These are phyloP conservation scores for Schizosaccharomyces octosporus DNA, from an alignment of 805 yeast species.

Conservation along the genomic window DNA sequence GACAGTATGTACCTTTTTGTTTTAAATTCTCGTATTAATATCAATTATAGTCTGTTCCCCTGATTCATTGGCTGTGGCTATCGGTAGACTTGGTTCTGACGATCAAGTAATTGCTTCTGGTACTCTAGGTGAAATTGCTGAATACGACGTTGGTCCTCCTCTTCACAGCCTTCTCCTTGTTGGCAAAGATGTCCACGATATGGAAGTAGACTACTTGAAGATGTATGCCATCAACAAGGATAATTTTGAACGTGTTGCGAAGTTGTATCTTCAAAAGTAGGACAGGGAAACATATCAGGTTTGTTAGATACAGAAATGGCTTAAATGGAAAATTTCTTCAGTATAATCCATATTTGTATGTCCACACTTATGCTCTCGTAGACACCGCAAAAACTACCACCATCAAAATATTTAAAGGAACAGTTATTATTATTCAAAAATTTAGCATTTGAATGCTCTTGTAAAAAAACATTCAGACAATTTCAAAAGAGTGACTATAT, in stretches of 20 bases:
- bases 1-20: slow-evolving; percentile 19
- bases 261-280: not conserved
- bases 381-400: too few relatives aligned
- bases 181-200: slow-evolving; percentile 80
- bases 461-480: too few relatives aligned
- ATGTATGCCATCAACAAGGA: slow-evolving; percentile 46
- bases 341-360: too few relatives aligned
- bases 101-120: slow-evolving; percentile 64
- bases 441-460: too few relatives aligned
- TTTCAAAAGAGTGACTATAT: too few relatives aligned
- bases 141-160: slow-evolving; percentile 83
- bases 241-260: slow-evolving; percentile 16
- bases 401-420: too few relatives aligned
- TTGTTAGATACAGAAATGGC: too few relatives aligned
- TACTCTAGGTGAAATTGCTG: slow-evolving; percentile 48
- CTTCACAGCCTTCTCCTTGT: slow-evolving; percentile 72
- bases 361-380: too few relatives aligned
- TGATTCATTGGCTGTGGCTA: slow-evolving; percentile 79
- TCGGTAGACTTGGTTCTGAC: slow-evolving; percentile 77
- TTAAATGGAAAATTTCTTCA: too few relatives aligned
- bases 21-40: not conserved
- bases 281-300: not conserved
- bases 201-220: slow-evolving; percentile 63
- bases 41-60: slow-evolving; percentile 21
- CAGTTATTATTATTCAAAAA: too few relatives aligned